Conservation (phyloP, 2,329 filamentous ascomycete genomes). For the Aspergillus neoniger region DNA sequence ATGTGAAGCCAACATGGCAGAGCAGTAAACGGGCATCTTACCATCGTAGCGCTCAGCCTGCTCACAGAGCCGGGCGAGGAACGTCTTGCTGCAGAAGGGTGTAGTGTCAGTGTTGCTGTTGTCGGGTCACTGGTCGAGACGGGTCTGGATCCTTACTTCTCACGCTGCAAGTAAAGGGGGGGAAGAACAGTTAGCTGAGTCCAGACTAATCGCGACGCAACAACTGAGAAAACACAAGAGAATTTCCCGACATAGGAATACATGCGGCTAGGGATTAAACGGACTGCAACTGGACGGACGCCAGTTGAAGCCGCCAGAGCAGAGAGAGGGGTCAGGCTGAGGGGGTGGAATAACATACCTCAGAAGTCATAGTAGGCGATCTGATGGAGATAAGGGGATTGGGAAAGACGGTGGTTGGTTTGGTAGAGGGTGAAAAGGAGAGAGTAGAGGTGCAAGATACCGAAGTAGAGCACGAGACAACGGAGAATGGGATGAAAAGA, state of each 20-base stretch:
- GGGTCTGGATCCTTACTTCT: conserved; percentile 59
- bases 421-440: conserved; percentile 18
- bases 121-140: conserved; percentile 17
- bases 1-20: conserved; percentile 17
- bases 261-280: conserved; percentile 4
- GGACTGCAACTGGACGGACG: neutral
- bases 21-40: conserved; percentile 41
- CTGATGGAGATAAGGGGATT: conserved; percentile 50
- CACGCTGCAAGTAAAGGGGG: conserved; percentile 56
- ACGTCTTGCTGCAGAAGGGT: conserved; percentile 78
- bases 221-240: neutral
- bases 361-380: conserved; percentile 60
- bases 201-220: neutral
- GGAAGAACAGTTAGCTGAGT: conserved; percentile 11
- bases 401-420: conserved; percentile 25
- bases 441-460: conserved; percentile 15
- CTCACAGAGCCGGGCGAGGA: conserved; percentile 99
- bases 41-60: conserved; percentile 99
- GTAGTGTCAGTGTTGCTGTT: conserved; percentile 39
- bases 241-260: conserved; percentile 12
- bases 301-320: neutral
- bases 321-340: conserved; percentile 36
- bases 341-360: conserved; percentile 53
- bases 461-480: conserved; percentile 13
- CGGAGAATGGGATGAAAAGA: conserved; percentile 14